Conservation (phyloP, 1,139 yeast genomes). For the Geotrichum bryndzae region DNA sequence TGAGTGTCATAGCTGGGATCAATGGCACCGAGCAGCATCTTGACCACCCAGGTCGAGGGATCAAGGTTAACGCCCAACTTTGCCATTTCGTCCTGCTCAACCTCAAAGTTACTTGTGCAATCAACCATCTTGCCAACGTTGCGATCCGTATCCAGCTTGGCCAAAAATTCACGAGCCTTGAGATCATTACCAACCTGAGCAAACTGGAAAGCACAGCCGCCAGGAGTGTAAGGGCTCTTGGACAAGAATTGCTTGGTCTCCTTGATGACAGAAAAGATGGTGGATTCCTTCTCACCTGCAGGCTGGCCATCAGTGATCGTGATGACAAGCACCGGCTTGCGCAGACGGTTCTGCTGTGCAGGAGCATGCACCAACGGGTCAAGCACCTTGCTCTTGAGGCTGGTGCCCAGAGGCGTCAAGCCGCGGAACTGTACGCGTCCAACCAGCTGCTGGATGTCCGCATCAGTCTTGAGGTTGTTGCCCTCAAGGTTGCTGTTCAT, state of each 20-base stretch:
- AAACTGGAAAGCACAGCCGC: conserved; percentile 33
- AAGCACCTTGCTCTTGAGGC: conserved; percentile 28
- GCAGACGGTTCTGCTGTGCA: conserved; percentile 25
- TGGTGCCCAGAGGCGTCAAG: conserved; percentile 32
- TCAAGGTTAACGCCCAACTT: conserved; percentile 30
- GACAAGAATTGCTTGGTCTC: conserved; percentile 26
- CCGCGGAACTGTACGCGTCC: conserved; percentile 29
- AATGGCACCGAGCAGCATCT: conserved; percentile 31
- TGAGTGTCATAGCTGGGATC: conserved; percentile 30
- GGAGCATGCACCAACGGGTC: conserved; percentile 31
- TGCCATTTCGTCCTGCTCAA: conserved; percentile 34
- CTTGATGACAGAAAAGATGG: conserved; percentile 27
- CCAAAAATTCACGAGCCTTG: conserved; percentile 32
- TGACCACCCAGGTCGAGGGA: conserved; percentile 33
- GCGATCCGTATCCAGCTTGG: conserved; percentile 30
- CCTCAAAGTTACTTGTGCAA: conserved; percentile 32
- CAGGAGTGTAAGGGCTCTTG: conserved; percentile 28
- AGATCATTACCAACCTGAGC: conserved; percentile 34
- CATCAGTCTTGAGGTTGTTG: conserved; percentile 27
- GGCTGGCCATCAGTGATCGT: conserved; percentile 34
- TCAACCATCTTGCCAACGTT: conserved; percentile 32
- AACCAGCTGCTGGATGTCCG: conserved; percentile 27
- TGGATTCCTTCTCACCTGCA: conserved; percentile 29
- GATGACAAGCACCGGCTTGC: conserved; percentile 31
- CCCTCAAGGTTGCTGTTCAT: conserved; percentile 30